Evolutionary conservation across 345 rosid genomes (phyloP).

Genomic region (Boechera divaricarpa): DNA sequence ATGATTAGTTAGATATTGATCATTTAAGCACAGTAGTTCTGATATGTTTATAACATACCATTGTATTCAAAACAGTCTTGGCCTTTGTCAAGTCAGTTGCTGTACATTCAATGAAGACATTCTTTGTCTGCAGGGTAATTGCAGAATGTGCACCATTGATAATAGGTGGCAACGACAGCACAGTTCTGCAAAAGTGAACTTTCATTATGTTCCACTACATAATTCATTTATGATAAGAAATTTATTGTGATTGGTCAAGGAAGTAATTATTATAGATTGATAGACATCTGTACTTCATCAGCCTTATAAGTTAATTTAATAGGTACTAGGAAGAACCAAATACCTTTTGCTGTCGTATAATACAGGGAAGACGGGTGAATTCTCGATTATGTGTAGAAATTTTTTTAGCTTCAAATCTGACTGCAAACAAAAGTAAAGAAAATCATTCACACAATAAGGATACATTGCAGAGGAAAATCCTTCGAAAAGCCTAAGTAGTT

Average conservation of each 20-base stretch:
- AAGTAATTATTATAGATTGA: background rate
- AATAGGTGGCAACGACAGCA: constrained; percentile 88
- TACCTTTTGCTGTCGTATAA: constrained; percentile 80
- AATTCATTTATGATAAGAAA: background rate
- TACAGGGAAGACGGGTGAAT: constrained; percentile 84
- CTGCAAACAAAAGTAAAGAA: constrained; percentile 47
- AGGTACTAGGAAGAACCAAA: constrained; percentile 25
- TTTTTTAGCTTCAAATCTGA: constrained; percentile 92
- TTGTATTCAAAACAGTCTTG: constrained; percentile 84
- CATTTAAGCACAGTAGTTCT: constrained; percentile 6
- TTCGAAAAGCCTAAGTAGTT: background rate
- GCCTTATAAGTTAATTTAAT: background rate
- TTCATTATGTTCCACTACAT: constrained; percentile 5
- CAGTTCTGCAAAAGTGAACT: constrained; percentile 65
- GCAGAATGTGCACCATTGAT: constrained; percentile 97
- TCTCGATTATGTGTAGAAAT: constrained; percentile 87
- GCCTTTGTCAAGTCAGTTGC: constrained; percentile 97
- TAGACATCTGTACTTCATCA: constrained; percentile 7
- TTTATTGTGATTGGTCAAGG: background rate
- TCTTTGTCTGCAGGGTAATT: constrained; percentile 85
- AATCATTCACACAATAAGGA: background rate
- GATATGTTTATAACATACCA: constrained; percentile 56
- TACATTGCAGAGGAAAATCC: background rate
- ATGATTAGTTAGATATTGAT: constrained; percentile 24
- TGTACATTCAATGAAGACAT: constrained; percentile 94